Evolutionary conservation across 768 basidiomycete genomes (phyloP).

Genomic region (Calvatia gigantea): DNA sequence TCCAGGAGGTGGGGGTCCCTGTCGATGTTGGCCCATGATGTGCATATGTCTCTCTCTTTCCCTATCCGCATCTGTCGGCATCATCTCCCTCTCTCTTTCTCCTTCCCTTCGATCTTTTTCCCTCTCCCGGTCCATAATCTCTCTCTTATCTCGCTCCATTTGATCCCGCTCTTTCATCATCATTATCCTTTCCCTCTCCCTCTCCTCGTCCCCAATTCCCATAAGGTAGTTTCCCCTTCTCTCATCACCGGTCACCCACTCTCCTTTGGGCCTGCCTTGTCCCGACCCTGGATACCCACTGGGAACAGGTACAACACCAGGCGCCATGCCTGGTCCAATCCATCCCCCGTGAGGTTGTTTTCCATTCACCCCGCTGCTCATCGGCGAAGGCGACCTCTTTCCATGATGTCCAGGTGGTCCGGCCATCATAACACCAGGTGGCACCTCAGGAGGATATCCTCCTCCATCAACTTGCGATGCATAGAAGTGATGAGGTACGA

Average conservation of each 20-base stretch:
- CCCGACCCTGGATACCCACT: slow-evolving; percentile 34
- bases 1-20: slow-evolving; percentile 20
- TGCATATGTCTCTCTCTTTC: slow-evolving; percentile 14
- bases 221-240: slow-evolving; percentile 25
- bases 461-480: slow-evolving; percentile 23
- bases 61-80: slow-evolving; percentile 14
- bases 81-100: slow-evolving; percentile 23
- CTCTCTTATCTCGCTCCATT: slow-evolving; percentile 26
- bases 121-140: slow-evolving; percentile 23
- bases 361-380: slow-evolving; percentile 26
- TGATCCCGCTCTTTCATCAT: slow-evolving; percentile 21
- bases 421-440: slow-evolving; percentile 12
- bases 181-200: slow-evolving; percentile 33
- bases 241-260: slow-evolving; percentile 14
- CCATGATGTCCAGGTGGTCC: slow-evolving; percentile 18
- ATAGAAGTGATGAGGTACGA: slow-evolving; percentile 31
- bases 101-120: slow-evolving; percentile 28
- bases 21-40: slow-evolving; percentile 29
- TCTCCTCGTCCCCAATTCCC: slow-evolving; percentile 33
- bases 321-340: slow-evolving; percentile 7
- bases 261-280: slow-evolving; percentile 22
- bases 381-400: slow-evolving; percentile 37
- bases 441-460: slow-evolving; percentile 9
- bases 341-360: slow-evolving; percentile 8
- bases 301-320: slow-evolving; percentile 24